These are phyloP conservation scores for Lactarius psammicola DNA, from an alignment of 768 basidiomycete genomes.

Conservation along the genomic window DNA sequence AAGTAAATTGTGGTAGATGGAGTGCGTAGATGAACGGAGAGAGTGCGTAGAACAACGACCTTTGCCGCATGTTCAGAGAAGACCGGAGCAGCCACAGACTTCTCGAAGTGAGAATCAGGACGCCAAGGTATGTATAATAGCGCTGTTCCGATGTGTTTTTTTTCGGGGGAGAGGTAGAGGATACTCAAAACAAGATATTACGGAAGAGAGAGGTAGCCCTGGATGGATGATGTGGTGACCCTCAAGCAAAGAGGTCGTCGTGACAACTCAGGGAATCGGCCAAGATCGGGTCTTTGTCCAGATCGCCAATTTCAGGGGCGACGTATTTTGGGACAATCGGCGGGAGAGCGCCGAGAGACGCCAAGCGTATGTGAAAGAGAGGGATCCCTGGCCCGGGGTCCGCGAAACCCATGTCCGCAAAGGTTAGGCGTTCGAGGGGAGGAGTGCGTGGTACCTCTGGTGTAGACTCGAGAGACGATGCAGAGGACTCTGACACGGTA, in stretches of 20 bases:
- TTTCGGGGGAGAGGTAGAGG: neutral
- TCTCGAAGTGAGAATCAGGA: slow-evolving; percentile 10
- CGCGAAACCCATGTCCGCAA: slow-evolving; percentile 27
- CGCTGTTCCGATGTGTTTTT: slow-evolving; percentile 2
- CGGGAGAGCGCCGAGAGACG: slow-evolving; percentile 12
- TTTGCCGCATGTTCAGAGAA: slow-evolving; percentile 15
- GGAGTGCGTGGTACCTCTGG: slow-evolving; percentile 27
- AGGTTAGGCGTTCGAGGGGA: slow-evolving; percentile 27
- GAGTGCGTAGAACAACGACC: slow-evolving; percentile 6
- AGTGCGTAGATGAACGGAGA: slow-evolving; percentile 8
- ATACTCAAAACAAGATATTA: slow-evolving; percentile 19
- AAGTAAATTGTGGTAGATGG: slow-evolving; percentile 23
- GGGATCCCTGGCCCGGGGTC: slow-evolving; percentile 23
- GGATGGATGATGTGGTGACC: neutral
- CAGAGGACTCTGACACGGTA: slow-evolving; percentile 25
- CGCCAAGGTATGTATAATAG: neutral
- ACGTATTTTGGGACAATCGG: slow-evolving; percentile 10
- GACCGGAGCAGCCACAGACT: slow-evolving; percentile 18
- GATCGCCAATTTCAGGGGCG: slow-evolving; percentile 3
- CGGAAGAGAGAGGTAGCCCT: slow-evolving; percentile 19
- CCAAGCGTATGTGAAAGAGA: slow-evolving; percentile 17
- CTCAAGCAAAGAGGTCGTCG: slow-evolving; percentile 30
- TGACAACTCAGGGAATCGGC: slow-evolving; percentile 22
- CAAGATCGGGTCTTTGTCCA: slow-evolving; percentile 2
- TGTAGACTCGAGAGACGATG: slow-evolving; percentile 27